Evolutionary conservation across 2,329 filamentous ascomycete genomes (phyloP).

Genomic region (Calycina herbarum): DNA sequence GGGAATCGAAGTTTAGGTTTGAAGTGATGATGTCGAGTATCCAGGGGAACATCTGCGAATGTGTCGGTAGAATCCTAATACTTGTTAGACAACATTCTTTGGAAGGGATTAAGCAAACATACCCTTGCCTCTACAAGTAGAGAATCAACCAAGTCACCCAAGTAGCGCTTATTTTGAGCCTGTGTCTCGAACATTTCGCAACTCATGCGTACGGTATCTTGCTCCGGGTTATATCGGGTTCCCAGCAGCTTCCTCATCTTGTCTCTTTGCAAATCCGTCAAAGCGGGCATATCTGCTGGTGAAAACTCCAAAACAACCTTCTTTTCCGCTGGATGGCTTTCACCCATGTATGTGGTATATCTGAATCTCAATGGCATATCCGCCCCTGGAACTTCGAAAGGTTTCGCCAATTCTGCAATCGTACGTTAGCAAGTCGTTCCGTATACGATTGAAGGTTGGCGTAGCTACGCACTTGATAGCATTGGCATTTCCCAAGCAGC

Average conservation of each 20-base stretch:
- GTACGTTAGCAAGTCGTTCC: constrained; percentile 21
- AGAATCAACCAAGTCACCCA: constrained; percentile 73
- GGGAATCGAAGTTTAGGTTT: constrained; percentile 73
- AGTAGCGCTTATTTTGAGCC: constrained; percentile 95
- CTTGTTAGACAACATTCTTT: constrained; percentile 20
- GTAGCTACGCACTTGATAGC: constrained; percentile 68
- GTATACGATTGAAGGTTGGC: not conserved
- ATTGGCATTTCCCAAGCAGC: constrained; percentile 96
- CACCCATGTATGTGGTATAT: constrained; percentile 95
- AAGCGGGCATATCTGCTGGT: constrained; percentile 66
- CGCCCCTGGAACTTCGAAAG: constrained; percentile 70
- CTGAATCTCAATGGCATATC: constrained; percentile 83
- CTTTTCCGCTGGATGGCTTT: constrained; percentile 83
- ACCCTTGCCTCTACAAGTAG: constrained; percentile 74
- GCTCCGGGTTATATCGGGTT: constrained; percentile 82
- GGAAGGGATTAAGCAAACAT: constrained; percentile 26
- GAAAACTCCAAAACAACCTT: constrained; percentile 95
- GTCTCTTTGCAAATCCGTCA: constrained; percentile 65
- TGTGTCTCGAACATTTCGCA: constrained; percentile 85
- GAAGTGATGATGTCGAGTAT: constrained; percentile 78
- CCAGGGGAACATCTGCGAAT: constrained; percentile 86
- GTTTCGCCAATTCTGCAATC: constrained; percentile 72
- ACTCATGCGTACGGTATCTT: constrained; percentile 81
- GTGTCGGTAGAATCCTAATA: constrained; percentile 69
- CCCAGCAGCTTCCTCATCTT: constrained; percentile 91